These are phyloP conservation scores for Coniosporium tulheliwenetii DNA, from an alignment of 2,329 filamentous ascomycete species.

Conservation along the genomic window DNA sequence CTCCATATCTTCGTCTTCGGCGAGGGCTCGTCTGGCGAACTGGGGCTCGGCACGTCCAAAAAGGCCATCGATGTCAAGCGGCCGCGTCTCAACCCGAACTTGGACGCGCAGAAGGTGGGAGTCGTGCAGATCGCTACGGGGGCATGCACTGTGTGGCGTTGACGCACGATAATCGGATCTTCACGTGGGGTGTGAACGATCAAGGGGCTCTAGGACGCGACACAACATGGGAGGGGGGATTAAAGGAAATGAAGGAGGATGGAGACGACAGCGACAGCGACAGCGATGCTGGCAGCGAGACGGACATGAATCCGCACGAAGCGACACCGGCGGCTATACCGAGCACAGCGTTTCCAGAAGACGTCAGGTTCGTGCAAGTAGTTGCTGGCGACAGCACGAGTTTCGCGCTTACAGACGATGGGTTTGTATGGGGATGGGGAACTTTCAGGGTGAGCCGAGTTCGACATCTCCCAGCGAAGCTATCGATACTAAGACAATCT, in stretches of 20 bases:
- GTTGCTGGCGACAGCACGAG: constrained; percentile 60
- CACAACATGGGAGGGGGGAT: constrained; percentile 51
- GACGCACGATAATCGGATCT: constrained; percentile 65
- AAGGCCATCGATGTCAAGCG: constrained; percentile 57
- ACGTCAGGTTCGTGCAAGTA: constrained; percentile 50
- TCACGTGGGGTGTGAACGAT: constrained; percentile 82
- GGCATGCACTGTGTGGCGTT: constrained; percentile 70
- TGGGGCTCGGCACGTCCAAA: constrained; percentile 56
- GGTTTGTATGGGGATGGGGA: constrained; percentile 69
- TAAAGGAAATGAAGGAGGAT: constrained; percentile 33
- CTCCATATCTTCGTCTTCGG: constrained; percentile 71
- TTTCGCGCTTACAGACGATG: constrained; percentile 61
- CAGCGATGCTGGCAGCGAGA: constrained; percentile 34
- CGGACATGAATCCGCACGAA: constrained; percentile 56
- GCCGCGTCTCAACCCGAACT: constrained; percentile 50
- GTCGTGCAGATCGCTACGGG: constrained; percentile 61
- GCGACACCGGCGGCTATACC: constrained; percentile 48
- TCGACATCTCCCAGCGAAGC: neutral
- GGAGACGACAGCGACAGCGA: constrained; percentile 37
- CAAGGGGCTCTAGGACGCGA: constrained; percentile 65
- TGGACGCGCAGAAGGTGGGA: constrained; percentile 40
- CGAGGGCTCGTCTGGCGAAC: constrained; percentile 65
- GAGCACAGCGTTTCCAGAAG: constrained; percentile 39
- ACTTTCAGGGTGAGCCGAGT: constrained; percentile 49
- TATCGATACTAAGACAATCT: constrained; percentile 5